Base-by-base conservation (phyloP, 1,284 basidiomycete genomes). In the Tetrapyrgos nigripes region DNA sequence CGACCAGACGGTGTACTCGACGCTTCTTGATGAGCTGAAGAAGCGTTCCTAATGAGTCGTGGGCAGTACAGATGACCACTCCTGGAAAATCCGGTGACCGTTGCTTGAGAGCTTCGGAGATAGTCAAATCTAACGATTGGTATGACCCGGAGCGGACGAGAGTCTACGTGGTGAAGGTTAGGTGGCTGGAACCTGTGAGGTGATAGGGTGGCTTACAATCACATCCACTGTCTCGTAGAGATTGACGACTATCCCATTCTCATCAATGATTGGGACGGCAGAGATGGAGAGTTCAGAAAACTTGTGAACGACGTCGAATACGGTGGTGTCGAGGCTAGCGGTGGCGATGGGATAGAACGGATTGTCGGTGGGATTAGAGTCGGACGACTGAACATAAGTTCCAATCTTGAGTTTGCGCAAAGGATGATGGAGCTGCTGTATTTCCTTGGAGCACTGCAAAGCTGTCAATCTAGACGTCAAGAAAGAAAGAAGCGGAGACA, bases 211-310 rank as follows among this genome's bases (percentile, higher is more conserved):
- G 86, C 93, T 73, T 75, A 97, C 95, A 64, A 99, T 97, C 51
- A 99, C 97, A 78, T 99, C 97, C 21, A 99, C 97, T 1, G 97
- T 98, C 76, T 99, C 97, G 74, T 99, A 99, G 46, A 99, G 76
- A 73, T 99, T 97, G 58, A 99, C 87, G 31, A 99, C 97, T 57
- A 96, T 86, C 9, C 97, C 97, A 3, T 96, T 86, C 58, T 93
- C 89, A 69, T 98, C 94, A 23, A 99, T 83, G 69, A 99, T 98
- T 3, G 97, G 97, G 10, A 99, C 97, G 2, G 97, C 96, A 23
- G 94, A 97, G 66, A 99, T 98, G 14, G 95, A 92, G 33, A 91
- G 85, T 73, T 97, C 94, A 1, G 94, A 97, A 73, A 99, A 99
- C 91, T 98, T 96, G 73, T 99, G 97, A 1, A 99, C 97, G 51